Conservation (phyloP, 163 green algal species). For the Volvox carteri region DNA sequence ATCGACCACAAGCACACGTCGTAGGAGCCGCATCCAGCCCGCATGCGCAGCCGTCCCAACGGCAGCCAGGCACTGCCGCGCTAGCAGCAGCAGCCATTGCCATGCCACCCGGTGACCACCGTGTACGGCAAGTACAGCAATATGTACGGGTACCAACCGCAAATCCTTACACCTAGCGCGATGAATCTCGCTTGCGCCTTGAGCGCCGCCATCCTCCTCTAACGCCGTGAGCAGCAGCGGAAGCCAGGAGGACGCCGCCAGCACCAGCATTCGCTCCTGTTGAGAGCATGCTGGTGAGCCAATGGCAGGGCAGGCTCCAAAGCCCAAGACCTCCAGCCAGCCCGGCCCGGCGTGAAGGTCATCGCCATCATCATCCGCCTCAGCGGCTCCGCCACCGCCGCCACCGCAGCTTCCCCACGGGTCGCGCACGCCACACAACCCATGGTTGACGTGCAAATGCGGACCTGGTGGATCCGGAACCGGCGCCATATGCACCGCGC, state of each 20-base stretch:
- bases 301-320: not conserved
- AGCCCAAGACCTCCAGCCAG: not conserved
- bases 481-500: not conserved
- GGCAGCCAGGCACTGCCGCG: slow-evolving; percentile 17
- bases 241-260: slow-evolving; percentile 8
- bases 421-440: not conserved
- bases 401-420: not conserved
- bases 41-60: not conserved
- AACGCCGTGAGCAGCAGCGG: slow-evolving; percentile 3
- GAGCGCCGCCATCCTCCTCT: not conserved
- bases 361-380: not conserved
- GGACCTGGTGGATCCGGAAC: not conserved
- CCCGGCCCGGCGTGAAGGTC: not conserved
- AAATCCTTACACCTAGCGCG: too few species aligned
- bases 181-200: not conserved
- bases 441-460: not conserved
- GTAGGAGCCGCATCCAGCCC: slow-evolving; percentile 13
- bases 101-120: slow-evolving; percentile 5
- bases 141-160: not conserved
- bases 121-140: not conserved
- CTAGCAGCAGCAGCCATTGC: slow-evolving; percentile 9
- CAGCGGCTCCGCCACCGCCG: not conserved
- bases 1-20: slow-evolving; percentile 1
- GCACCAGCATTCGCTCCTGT: not conserved
- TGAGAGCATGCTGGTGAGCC: not conserved